Base-by-base conservation (phyloP, 1,284 basidiomycete genomes). In the Athelia sp. region DNA sequence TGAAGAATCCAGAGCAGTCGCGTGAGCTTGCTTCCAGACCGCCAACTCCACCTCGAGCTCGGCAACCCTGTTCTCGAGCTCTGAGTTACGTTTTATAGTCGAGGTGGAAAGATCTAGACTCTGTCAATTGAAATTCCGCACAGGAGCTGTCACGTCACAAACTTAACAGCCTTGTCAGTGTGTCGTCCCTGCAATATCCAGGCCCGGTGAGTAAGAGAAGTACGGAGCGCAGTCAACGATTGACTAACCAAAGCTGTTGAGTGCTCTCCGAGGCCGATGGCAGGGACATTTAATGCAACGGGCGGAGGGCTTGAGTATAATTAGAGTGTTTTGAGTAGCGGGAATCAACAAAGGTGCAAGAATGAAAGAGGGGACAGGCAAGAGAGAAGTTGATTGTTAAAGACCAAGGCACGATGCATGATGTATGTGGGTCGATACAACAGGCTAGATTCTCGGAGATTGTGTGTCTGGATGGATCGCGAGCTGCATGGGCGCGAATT, bases 11-110 rank as follows among this genome's bases (percentile, higher is more conserved):
- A 81, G 66, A 21, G 75, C 74, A 36, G 72, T 73, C 17, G 79
- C 68, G 57, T 85, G 82, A 24, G 82, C 83, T 58, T 81, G 75
- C 64, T 85, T 86, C 82, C 82, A 85, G 24, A 84, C 75, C 22
- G 72, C 68, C 22, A 87, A 67, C 64, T 89, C 85, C 34, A 80
- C 65, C 62, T 88, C 84, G 48, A 90, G 72, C 55, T 87, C 82
- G 36, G 74, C 69, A 47, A 87, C 73, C 53, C 79, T 77, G 46
- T 67, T 70, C 62, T 84, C 79, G 13, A 89, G 71, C 54, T 82
- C 78, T 26, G 69, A 58, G 58, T 87, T 85, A 49, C 79, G 77
- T 57, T 81, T 77, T 56, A 84, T 61, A 10, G 83, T 87, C 44
- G 72, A 69, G 38, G 72, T 71, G 40, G 84, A 84, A 49, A 88